These are phyloP conservation scores for Tetracladium marchalianum DNA, from an alignment of 495 filamentous ascomycete species.

Conservation along the genomic window DNA sequence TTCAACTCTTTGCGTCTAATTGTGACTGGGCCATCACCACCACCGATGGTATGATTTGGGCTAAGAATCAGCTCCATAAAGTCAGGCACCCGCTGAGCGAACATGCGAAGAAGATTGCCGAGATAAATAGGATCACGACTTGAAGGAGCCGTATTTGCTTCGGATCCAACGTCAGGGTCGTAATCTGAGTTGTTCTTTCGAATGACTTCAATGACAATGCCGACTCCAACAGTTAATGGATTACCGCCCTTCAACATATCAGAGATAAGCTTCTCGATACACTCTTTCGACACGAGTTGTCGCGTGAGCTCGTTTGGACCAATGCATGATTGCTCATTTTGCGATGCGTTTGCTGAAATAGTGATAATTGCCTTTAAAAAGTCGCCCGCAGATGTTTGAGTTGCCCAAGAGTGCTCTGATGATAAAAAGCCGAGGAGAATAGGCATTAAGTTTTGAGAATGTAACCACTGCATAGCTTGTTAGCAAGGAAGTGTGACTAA, in stretches of 20 bases:
- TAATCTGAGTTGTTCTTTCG: conserved; percentile 99
- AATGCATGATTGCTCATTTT: conserved; percentile 95
- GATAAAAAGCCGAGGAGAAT: conserved; percentile 79
- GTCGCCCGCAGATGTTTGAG: conserved; percentile 94
- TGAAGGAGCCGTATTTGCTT: conserved; percentile 66
- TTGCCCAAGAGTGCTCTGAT: conserved; percentile 68
- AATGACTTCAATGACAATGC: conserved; percentile 97
- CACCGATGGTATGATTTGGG: conserved; percentile 48
- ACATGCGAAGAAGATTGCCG: conserved; percentile 81
- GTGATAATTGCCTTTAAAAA: conserved; percentile 99
- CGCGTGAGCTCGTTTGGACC: conserved; percentile 94
- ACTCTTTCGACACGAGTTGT: conserved; percentile 84
- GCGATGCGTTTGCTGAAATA: conserved; percentile 95
- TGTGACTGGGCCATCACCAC: conserved; percentile 46
- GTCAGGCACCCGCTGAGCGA: conserved; percentile 83
- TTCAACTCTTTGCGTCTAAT: conserved; percentile 58
- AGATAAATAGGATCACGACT: conserved; percentile 94
- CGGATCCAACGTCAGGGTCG: conserved; percentile 76
- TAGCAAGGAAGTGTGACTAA: conserved; percentile 17
- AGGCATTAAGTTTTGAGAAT: conserved; percentile 83
- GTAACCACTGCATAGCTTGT: conserved; percentile 65
- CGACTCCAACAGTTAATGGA: conserved; percentile 89
- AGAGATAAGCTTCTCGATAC: conserved; percentile 68
- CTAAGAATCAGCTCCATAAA: conserved; percentile 86
- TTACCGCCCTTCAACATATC: conserved; percentile 95